These are phyloP conservation scores for Ophiosphaerella korrae DNA, from an alignment of 2,329 filamentous ascomycete genomes.

Conservation along the genomic window DNA sequence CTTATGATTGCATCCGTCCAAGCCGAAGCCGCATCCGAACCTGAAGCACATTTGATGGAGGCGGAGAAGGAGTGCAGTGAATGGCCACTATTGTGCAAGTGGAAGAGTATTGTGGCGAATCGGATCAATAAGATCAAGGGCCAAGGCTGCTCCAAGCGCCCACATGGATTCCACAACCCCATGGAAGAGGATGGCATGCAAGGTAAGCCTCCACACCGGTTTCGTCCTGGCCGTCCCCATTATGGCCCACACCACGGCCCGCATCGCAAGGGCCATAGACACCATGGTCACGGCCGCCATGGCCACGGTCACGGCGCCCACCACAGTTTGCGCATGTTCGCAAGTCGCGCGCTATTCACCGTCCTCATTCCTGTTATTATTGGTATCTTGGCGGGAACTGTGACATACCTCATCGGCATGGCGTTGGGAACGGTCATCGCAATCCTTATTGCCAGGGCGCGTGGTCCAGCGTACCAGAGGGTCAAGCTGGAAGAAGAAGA, in stretches of 20 bases:
- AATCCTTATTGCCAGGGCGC: constrained; percentile 63
- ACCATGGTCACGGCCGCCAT: constrained; percentile 21
- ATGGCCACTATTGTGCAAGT: constrained; percentile 50
- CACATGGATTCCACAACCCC: constrained; percentile 29
- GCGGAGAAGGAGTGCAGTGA: constrained; percentile 42
- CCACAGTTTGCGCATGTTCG: constrained; percentile 36
- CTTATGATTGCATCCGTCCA: constrained; percentile 48
- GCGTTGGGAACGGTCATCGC: constrained; percentile 66
- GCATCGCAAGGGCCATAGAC: constrained; percentile 27
- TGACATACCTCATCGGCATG: constrained; percentile 71
- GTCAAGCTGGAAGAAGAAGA: constrained; percentile 41
- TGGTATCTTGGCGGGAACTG: constrained; percentile 70
- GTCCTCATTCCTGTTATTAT: constrained; percentile 71
- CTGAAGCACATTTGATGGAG: constrained; percentile 22
- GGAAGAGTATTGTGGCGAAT: constrained; percentile 46
- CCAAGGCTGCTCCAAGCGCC: constrained; percentile 44
- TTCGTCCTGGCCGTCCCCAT: constrained; percentile 34
- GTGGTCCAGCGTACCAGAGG: constrained; percentile 49
- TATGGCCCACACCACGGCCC: constrained; percentile 28
- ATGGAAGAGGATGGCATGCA: constrained; percentile 35
- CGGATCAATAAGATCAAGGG: constrained; percentile 43
- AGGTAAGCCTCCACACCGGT: constrained; percentile 43
- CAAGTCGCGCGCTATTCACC: constrained; percentile 62
- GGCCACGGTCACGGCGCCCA: constrained; percentile 27
- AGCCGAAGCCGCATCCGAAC: constrained; percentile 25